A percentile compares a stretch with the other conserved stretches of the same genome.
Evolutionary conservation across 2,329 filamentous ascomycete species (phyloP).

Genomic region (Colletotrichum nymphaeae): DNA sequence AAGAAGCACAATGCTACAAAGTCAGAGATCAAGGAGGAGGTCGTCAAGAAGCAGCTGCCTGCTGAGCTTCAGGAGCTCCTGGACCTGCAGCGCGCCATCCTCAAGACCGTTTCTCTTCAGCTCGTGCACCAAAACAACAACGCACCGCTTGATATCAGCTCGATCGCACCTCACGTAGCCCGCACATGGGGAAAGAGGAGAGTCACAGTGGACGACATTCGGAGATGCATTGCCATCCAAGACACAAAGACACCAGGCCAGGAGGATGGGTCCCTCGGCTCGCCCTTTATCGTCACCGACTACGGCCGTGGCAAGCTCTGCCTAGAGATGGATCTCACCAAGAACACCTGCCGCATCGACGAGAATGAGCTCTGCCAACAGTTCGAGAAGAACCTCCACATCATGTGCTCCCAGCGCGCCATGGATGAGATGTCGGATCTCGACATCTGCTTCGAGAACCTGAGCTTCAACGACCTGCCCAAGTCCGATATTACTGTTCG

Average conservation of each 20-base stretch:
- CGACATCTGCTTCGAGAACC: constrained; percentile 61
- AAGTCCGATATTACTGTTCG: constrained; percentile 64
- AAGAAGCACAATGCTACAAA: constrained; percentile 34
- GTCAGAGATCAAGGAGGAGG: constrained; percentile 42
- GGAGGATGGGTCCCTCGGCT: constrained; percentile 35
- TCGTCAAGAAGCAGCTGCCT: constrained; percentile 52
- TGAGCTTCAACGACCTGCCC: constrained; percentile 57
- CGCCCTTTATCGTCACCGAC: constrained; percentile 59
- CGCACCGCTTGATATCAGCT: constrained; percentile 71
- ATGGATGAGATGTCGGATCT: constrained; percentile 45
- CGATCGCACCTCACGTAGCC: constrained; percentile 71
- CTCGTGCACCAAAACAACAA: constrained; percentile 74
- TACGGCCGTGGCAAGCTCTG: constrained; percentile 68
- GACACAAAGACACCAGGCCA: constrained; percentile 50
- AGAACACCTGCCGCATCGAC: constrained; percentile 54
- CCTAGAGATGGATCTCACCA: constrained; percentile 62
- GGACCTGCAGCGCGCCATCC: constrained; percentile 73
- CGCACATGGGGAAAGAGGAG: constrained; percentile 79
- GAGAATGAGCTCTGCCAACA: constrained; percentile 64
- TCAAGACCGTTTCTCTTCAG: constrained; percentile 76
- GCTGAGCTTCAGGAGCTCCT: constrained; percentile 69
- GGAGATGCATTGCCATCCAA: constrained; percentile 74
- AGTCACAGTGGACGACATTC: constrained; percentile 74
- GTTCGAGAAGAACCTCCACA: constrained; percentile 64
- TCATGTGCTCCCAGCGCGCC: constrained; percentile 53